Evolutionary conservation across 2,329 filamentous ascomycete species (phyloP), one percentile per base, ranked within the genome.

Genomic region (Fusarium goolgardi): DNA sequence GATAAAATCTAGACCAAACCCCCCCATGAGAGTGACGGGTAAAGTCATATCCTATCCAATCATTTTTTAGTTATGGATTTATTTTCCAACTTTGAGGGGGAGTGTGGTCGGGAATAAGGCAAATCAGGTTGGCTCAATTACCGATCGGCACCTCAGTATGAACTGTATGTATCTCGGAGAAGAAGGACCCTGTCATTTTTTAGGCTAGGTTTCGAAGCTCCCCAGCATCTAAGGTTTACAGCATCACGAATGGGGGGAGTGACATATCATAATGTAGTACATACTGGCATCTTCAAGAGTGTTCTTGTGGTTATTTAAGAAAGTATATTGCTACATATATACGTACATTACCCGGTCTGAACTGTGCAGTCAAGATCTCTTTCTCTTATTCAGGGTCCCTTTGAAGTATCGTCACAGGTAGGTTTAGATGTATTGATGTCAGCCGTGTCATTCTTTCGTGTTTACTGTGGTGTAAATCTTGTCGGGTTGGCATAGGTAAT

Each of bases 161-260:
- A 39, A 39, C 53, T 37, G 31, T 13, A 50, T 37, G 31, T 13
- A 50, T 50, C 50, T 63, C 21, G 52, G 56, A 45, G 44, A 31
- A 46, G 37, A 31, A 50, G 52, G 70, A 56, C 70, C 70, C 67
- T 72, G 70, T 67, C 72, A 65, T 50, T 34, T 39, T 56, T 52
- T 49, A 47, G 41, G 49, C 58, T 35, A 46, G 51, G 46, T 51
- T 51, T 61, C 41, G 45, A 46, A 55, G 44, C 44, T n/a, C 3
- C 3, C 21, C 34, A 23, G 21, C 23, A 50, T 50, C 46, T 39
- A 39, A 50, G 32, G 46, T 50, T 50, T 27, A 39, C 35, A 39
- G 35, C 12, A 50, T 39, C 46, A 37, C 32, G 3, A 34, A 49
- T 46, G 15, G 34, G 34, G 16, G 16, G 34, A 35, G 12, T 50